phyloP scores from a whole-genome alignment of 768 basidiomycete genomes.

The Hirschioporus abietinus region DNA sequence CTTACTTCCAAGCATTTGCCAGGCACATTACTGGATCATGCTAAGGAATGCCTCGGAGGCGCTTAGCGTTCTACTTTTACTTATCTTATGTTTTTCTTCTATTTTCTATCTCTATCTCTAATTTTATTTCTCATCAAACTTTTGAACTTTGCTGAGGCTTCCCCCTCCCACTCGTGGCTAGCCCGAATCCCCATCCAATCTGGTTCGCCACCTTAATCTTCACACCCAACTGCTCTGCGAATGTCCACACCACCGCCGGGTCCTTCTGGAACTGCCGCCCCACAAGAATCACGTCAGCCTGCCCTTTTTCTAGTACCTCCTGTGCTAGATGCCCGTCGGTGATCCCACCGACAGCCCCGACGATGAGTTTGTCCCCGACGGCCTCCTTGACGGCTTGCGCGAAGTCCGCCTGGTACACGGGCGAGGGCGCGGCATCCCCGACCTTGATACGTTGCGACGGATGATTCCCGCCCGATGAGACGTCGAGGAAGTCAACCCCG shows the following conservation, averaged over 20 bases:
- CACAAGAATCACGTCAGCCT: conserved; percentile 55
- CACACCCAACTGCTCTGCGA: conserved; percentile 53
- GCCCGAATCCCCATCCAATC: conserved; percentile 46
- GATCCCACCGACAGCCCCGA: conserved; percentile 54
- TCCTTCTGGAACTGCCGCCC: conserved; percentile 58
- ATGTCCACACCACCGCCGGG: conserved; percentile 43
- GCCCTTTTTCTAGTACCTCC: conserved; percentile 47
- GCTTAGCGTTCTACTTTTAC: no score
- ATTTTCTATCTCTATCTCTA: no score
- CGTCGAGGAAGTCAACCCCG: conserved; percentile 74
- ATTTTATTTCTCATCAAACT: no score
- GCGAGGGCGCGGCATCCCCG: conserved; percentile 33
- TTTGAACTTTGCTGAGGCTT: no score
- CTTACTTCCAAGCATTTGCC: no score
- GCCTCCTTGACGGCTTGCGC: conserved; percentile 48
- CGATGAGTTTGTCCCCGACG: conserved; percentile 38
- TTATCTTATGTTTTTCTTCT: no score
- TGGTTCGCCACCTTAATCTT: conserved; percentile 42
- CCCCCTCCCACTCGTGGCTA: background rate
- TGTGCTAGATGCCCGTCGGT: conserved; percentile 51
- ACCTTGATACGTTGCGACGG: conserved; percentile 32
- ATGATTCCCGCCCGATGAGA: conserved; percentile 60
- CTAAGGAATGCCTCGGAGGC: no score
- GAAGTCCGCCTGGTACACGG: conserved; percentile 52
- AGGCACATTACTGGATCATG: no score